These are phyloP conservation scores for Dothideomycetes sp. DNA, from an alignment of 2,329 filamentous ascomycete species.

Conservation along the genomic window DNA sequence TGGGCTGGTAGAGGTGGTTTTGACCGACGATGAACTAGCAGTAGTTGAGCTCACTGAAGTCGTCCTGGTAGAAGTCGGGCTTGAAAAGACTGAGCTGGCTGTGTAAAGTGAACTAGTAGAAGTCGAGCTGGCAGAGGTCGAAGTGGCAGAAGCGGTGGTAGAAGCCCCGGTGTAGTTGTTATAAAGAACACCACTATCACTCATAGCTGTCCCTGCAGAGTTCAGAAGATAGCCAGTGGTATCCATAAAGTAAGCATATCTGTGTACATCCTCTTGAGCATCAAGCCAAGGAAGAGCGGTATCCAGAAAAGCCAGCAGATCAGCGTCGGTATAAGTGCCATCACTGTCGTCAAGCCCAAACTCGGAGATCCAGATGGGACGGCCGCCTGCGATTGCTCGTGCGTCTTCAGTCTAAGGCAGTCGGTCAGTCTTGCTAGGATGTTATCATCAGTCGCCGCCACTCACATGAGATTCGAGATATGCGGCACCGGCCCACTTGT, in stretches of 20 bases:
- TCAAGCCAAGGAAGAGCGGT: conserved; percentile 32
- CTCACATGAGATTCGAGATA: conserved; percentile 38
- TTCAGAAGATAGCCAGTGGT: conserved; percentile 18
- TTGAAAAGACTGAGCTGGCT: background rate
- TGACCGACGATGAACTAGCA: too few relatives aligned
- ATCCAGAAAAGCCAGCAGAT: conserved; percentile 34
- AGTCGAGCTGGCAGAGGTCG: background rate
- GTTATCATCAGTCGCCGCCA: too few relatives aligned
- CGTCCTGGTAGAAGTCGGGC: too few relatives aligned
- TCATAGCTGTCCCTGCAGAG: conserved; percentile 12
- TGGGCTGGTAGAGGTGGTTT: background rate
- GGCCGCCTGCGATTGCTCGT: conserved; percentile 8
- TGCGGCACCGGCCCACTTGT: conserved; percentile 17
- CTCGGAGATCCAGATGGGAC: conserved; percentile 41
- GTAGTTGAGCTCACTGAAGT: too few relatives aligned
- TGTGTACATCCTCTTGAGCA: conserved; percentile 22
- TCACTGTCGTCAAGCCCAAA: conserved; percentile 38
- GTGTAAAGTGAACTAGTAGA: background rate
- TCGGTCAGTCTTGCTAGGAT: too few relatives aligned
- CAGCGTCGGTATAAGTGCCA: conserved; percentile 22
- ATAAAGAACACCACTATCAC: conserved; percentile 13
- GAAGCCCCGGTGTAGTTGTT: conserved; percentile 12
- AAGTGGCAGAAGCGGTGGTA: background rate
- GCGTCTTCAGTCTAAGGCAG: conserved; percentile 13
- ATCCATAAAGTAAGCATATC: conserved; percentile 25